These are phyloP conservation scores for Leccinum rimulosum DNA, from an alignment of 768 basidiomycete genomes.

Conservation along the genomic window DNA sequence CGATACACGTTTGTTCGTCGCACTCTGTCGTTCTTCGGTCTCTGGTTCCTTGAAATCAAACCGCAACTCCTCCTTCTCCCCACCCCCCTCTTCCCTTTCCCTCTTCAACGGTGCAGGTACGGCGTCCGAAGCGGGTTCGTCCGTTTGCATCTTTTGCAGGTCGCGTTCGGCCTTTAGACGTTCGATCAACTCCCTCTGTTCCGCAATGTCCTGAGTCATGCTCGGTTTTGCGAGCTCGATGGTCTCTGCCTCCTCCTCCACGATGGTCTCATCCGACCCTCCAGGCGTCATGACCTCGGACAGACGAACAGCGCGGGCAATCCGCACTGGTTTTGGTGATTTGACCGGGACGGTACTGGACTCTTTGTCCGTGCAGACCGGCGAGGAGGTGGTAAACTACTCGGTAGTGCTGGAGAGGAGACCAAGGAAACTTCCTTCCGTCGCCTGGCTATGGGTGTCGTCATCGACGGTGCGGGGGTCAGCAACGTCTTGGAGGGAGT, in stretches of 20 bases:
- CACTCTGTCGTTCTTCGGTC: constrained; percentile 52
- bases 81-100: constrained; percentile 41
- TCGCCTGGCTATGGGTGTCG: constrained; percentile 54
- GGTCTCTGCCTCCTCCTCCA: constrained; percentile 62
- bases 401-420: constrained; percentile 19
- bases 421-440: constrained; percentile 60
- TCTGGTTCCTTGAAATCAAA: constrained; percentile 75
- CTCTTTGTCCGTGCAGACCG: constrained; percentile 44
- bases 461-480: constrained; percentile 36
- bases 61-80: constrained; percentile 46
- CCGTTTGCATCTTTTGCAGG: constrained; percentile 25
- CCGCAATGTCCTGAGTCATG: constrained; percentile 68
- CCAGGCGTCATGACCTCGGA: constrained; percentile 43
- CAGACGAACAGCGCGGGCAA: constrained; percentile 22
- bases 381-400: constrained; percentile 39
- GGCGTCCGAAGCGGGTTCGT: constrained; percentile 7
- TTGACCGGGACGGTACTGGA: constrained; percentile 37
- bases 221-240: constrained; percentile 60
- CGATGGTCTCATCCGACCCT: constrained; percentile 60
- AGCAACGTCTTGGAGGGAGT: constrained; percentile 24
- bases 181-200: constrained; percentile 75
- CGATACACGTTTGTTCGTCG: constrained; percentile 62
- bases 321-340: constrained; percentile 32
- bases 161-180: constrained; percentile 66
- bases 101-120: constrained; percentile 43